Evolutionary conservation across 2,329 filamentous ascomycete species (phyloP).

Genomic region (Scedosporium minutisporum): DNA sequence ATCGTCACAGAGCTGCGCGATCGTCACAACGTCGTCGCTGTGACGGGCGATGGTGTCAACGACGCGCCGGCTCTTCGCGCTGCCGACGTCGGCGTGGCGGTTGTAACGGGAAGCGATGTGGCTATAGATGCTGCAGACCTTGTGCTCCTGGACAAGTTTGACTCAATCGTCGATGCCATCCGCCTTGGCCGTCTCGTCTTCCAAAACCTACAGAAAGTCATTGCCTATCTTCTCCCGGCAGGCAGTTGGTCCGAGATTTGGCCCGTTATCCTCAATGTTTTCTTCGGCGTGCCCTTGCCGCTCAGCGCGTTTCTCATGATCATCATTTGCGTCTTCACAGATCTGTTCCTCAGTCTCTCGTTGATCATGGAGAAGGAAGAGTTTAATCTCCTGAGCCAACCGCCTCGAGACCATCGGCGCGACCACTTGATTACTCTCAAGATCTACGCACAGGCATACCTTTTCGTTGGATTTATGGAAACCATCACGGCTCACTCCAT

Average conservation of each 20-base stretch:
- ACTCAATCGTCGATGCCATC: constrained; percentile 59
- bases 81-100: constrained; percentile 60
- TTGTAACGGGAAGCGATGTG: constrained; percentile 55
- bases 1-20: constrained; percentile 60
- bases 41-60: constrained; percentile 67
- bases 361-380: constrained; percentile 48
- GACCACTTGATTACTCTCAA: constrained; percentile 43
- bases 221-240: constrained; percentile 37
- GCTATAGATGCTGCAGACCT: constrained; percentile 57
- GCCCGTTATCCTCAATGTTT: constrained; percentile 47
- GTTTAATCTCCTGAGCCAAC: constrained; percentile 40
- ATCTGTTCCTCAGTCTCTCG: constrained; percentile 39
- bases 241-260: constrained; percentile 48
- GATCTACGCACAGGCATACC: constrained; percentile 41
- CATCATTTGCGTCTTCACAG: constrained; percentile 47
- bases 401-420: constrained; percentile 37
- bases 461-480: constrained; percentile 43
- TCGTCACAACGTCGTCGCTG: constrained; percentile 51
- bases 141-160: constrained; percentile 61
- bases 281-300: constrained; percentile 12
- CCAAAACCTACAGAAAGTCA: constrained; percentile 31
- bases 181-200: constrained; percentile 29
- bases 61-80: constrained; percentile 57
- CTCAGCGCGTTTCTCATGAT: constrained; percentile 29
- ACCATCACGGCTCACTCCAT: constrained; percentile 38